phyloP scores from a whole-genome alignment of 345 rosid species.

The Lumnitzera littorea region DNA sequence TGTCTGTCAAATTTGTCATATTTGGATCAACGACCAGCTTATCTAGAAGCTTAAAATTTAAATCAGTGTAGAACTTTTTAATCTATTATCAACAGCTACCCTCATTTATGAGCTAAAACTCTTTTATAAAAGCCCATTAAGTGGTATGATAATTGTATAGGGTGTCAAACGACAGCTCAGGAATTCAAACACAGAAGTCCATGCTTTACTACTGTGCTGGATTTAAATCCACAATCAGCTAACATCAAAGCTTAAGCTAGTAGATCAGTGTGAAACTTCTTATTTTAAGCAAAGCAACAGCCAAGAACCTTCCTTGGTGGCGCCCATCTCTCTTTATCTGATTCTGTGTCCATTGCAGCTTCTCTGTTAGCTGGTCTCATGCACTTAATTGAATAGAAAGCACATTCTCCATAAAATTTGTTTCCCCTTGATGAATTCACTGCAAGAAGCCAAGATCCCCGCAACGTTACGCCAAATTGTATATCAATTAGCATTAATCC shows the following conservation, averaged over 20 bases:
- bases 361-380: slow-evolving; percentile 14
- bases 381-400: not conserved
- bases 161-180: too few species aligned
- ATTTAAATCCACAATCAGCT: not conserved
- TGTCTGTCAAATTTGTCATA: too few species aligned
- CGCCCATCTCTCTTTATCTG: slow-evolving; percentile 18
- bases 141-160: too few species aligned
- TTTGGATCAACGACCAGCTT: too few species aligned
- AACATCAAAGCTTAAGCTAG: not conserved
- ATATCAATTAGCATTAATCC: not conserved
- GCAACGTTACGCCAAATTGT: not conserved
- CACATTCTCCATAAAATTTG: slow-evolving; percentile 17
- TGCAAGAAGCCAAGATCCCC: not conserved
- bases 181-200: too few species aligned
- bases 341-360: slow-evolving; percentile 14
- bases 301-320: slow-evolving; percentile 10
- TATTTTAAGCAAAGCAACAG: not conserved
- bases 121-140: too few species aligned
- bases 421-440: slow-evolving; percentile 18
- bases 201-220: too few species aligned
- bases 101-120: too few species aligned
- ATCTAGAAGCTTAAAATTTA: too few species aligned
- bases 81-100: too few species aligned
- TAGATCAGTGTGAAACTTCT: not conserved
- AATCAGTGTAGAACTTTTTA: too few species aligned